Conservation (phyloP, 345 rosid genomes). For the Lenwebbia sp. region DNA sequence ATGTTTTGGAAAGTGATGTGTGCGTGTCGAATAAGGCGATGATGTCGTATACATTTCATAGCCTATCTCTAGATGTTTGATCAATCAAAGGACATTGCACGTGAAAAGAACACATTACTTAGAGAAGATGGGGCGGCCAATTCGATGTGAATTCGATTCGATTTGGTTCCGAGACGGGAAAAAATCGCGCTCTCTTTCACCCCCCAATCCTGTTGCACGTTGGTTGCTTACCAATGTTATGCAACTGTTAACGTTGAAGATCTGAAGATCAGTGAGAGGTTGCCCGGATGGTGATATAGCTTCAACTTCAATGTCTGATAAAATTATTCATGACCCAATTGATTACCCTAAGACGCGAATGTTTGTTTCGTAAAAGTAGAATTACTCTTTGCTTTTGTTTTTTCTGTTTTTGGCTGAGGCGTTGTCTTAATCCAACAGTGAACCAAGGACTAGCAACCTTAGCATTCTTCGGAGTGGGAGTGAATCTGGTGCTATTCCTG, state of each 20-base stretch:
- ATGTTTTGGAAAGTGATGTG: neutral
- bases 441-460: constrained; percentile 96
- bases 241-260: neutral
- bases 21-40: neutral
- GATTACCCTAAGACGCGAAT: neutral
- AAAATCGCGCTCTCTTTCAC: neutral
- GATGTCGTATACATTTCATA: neutral
- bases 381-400: neutral
- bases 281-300: neutral
- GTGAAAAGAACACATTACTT: neutral
- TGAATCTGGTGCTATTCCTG: constrained; percentile 87
- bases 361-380: neutral
- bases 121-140: neutral
- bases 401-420: neutral
- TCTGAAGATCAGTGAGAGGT: neutral
- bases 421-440: constrained; percentile 28
- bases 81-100: neutral
- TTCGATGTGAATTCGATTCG: neutral
- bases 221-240: neutral
- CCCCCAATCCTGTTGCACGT: neutral
- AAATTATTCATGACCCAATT: neutral
- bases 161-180: neutral
- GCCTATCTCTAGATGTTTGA: neutral
- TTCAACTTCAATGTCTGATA: neutral
- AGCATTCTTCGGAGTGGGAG: constrained; percentile 98